A percentile compares a stretch with the other conserved stretches of the same genome.
Conservation (phyloP, 176 grass and related monocot genomes). For the Aegilops speltoides region DNA sequence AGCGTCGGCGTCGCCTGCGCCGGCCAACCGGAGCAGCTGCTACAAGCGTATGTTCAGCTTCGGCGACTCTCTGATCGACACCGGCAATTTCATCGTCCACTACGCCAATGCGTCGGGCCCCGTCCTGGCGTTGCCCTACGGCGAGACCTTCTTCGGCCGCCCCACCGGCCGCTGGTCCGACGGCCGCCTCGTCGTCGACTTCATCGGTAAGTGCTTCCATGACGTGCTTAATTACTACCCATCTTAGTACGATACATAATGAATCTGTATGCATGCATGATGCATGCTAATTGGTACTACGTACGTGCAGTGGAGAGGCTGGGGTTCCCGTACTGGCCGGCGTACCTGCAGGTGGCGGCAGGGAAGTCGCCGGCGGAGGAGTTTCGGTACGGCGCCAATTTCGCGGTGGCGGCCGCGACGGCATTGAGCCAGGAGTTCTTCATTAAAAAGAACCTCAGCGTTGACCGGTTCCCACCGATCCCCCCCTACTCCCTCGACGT, state of each 20-base stretch:
- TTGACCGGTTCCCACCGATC: background rate
- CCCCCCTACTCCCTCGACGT: slow-evolving; percentile 57
- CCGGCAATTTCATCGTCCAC: slow-evolving; percentile 59
- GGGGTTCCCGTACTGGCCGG: slow-evolving; percentile 39
- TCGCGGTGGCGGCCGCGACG: slow-evolving; percentile 71
- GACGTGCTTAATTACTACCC: background rate
- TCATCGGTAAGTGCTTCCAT: slow-evolving; percentile 33
- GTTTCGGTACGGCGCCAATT: slow-evolving; percentile 69
- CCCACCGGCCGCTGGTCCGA: slow-evolving; percentile 78
- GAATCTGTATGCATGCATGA: too few species aligned
- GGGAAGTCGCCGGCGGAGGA: slow-evolving; percentile 34
- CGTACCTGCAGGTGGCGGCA: slow-evolving; percentile 41
- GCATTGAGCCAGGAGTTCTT: slow-evolving; percentile 63
- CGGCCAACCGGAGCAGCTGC: slow-evolving; percentile 6
- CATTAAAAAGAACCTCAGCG: slow-evolving; percentile 37
- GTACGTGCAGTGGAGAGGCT: slow-evolving; percentile 46
- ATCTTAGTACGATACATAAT: background rate
- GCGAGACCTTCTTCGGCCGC: slow-evolving; percentile 74
- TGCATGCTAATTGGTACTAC: background rate
- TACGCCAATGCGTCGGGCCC: slow-evolving; percentile 28
- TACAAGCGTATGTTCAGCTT: slow-evolving; percentile 58
- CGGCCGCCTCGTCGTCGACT: slow-evolving; percentile 71
- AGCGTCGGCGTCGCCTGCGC: background rate
- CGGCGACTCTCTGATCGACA: slow-evolving; percentile 69
- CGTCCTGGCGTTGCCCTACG: slow-evolving; percentile 48